phyloP scores from a whole-genome alignment of 768 basidiomycete genomes.

The Tylopilus sp. region DNA sequence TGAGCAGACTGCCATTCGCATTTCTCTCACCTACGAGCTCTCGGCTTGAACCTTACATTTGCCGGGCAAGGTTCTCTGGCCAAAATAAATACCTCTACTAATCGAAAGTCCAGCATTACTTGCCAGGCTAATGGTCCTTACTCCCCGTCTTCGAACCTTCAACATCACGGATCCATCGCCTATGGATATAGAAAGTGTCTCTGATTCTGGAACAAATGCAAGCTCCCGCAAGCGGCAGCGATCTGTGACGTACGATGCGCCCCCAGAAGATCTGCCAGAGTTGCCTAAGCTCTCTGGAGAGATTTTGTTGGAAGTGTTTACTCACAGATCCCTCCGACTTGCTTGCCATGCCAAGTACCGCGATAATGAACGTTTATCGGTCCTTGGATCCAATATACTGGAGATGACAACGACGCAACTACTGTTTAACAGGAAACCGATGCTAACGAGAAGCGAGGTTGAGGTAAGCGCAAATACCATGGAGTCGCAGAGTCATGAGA shows the following conservation, averaged over 20 bases:
- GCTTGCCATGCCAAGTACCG: slow-evolving; percentile 39
- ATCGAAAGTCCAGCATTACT: slow-evolving; percentile 10
- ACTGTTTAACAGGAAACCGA: slow-evolving; percentile 51
- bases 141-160: slow-evolving; percentile 34
- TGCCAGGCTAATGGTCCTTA: slow-evolving; percentile 31
- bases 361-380: slow-evolving; percentile 56
- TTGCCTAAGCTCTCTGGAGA: slow-evolving; percentile 52
- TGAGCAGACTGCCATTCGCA: slow-evolving; percentile 6
- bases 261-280: slow-evolving; percentile 35
- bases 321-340: slow-evolving; percentile 61
- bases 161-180: slow-evolving; percentile 31
- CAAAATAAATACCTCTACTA: slow-evolving; percentile 18
- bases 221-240: slow-evolving; percentile 38
- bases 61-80: slow-evolving; percentile 13
- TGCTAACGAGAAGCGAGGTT: slow-evolving; percentile 46
- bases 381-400: slow-evolving; percentile 48
- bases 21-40: slow-evolving; percentile 19
- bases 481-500: slow-evolving; percentile 16
- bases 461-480: slow-evolving; percentile 40
- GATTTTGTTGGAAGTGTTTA: slow-evolving; percentile 63
- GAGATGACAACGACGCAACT: slow-evolving; percentile 43
- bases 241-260: slow-evolving; percentile 29
- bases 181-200: slow-evolving; percentile 30
- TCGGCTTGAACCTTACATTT: slow-evolving; percentile 15
- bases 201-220: slow-evolving; percentile 25